Evolutionary conservation across 805 yeast genomes (phyloP).

Genomic region (Candida nemodendra): DNA sequence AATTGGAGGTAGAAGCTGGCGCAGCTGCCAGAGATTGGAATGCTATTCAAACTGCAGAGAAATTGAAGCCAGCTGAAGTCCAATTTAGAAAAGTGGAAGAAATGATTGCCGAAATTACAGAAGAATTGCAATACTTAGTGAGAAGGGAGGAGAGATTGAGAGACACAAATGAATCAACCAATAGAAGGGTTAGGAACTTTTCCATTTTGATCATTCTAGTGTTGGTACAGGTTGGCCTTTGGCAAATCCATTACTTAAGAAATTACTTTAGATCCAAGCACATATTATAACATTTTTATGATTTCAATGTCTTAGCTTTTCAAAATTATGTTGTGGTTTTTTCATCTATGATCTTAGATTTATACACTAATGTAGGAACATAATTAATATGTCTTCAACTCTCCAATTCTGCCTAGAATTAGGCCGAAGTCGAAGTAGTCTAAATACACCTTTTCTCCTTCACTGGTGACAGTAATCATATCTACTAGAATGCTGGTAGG

Average conservation of each 20-base stretch:
- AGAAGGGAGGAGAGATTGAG: slow-evolving; percentile 88
- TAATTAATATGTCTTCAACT: slow-evolving; percentile 22
- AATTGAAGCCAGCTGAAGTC: slow-evolving; percentile 88
- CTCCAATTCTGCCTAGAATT: slow-evolving; percentile 48
- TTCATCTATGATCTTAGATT: no score
- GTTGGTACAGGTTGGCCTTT: slow-evolving; percentile 75
- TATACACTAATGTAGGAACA: neutral
- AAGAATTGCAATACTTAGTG: slow-evolving; percentile 80
- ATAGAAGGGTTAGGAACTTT: slow-evolving; percentile 87
- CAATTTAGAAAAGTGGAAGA: slow-evolving; percentile 86
- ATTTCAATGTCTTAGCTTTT: slow-evolving; percentile 1
- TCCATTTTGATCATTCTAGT: slow-evolving; percentile 67
- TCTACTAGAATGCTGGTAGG: slow-evolving; percentile 38
- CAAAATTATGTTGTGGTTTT: neutral
- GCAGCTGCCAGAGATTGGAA: slow-evolving; percentile 98
- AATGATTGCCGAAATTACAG: slow-evolving; percentile 74
- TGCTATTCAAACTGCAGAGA: slow-evolving; percentile 87
- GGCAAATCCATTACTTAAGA: slow-evolving; percentile 92
- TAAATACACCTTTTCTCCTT: slow-evolving; percentile 35
- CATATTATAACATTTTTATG: slow-evolving; percentile 39
- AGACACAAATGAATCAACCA: slow-evolving; percentile 96
- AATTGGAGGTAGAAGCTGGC: slow-evolving; percentile 91
- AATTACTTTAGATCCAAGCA: slow-evolving; percentile 88
- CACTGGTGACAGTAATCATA: slow-evolving; percentile 45
- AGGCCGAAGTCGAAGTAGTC: slow-evolving; percentile 47